Evolutionary conservation across 139 green algal species (phyloP), one percentile per base, ranked within the genome.

Genomic region (Chlamydomonas applanata): DNA sequence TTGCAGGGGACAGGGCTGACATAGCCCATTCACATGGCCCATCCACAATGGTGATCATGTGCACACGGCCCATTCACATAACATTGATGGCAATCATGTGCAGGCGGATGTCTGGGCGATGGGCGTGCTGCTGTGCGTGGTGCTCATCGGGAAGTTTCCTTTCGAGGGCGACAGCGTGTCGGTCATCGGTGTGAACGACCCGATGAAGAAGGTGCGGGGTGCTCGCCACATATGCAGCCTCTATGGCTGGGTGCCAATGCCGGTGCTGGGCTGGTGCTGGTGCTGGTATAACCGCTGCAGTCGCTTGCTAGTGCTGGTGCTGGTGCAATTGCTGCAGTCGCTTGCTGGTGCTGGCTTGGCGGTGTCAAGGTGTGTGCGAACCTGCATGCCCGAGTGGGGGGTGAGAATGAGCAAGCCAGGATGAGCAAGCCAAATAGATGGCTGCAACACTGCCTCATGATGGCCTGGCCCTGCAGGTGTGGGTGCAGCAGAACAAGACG

Each of bases 131-230:
- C 78, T 89, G 71, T 85, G 80, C 59, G 83, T 89, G n/a, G 84
- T 82, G 76, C 61, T 88, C 64, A 76, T 88, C 74, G 84, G 85
- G 49, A 90, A 86, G 77, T 90, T 90, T 54, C 85, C 85, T 16
- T 90, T 90, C 57, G 82, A 90, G 44, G 79, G 78, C 5, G 74
- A 79, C 53, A 65, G 25, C 27, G 65, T 79, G 34, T 73, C 57
- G 24, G 59, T 65, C 13, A 74, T 74, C 35, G 74, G 65, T 24
- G 74, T 79, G 52, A 79, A 44, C 3, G 74, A 80, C 66, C 74
- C 74, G 3, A 80, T 80, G 74, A 80, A 80, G 57, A 80, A 80
- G 63, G 63, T 73, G 35, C 34, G n/a, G n/a, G n/a, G n/a, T n/a
- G n/a, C n/a, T n/a, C n/a, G n/a, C n/a, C n/a, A n/a, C n/a, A n/a